phyloP scores from a whole-genome alignment of 2,329 filamentous ascomycete species.

The Curvularia spicifera region DNA sequence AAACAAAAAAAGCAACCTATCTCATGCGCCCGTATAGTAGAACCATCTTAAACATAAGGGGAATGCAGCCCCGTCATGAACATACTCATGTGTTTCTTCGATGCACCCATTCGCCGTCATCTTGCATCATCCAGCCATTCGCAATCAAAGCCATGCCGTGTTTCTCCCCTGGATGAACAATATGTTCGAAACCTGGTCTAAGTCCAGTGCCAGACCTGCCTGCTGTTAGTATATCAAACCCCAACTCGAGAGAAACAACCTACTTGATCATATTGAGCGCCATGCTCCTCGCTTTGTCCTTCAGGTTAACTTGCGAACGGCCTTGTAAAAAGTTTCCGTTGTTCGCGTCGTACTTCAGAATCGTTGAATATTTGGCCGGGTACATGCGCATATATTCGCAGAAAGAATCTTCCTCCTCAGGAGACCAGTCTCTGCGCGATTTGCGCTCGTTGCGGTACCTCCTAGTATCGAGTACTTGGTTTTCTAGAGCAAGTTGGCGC shows the following conservation, averaged over 20 bases:
- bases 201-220: conserved; percentile 40
- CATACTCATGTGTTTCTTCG: not conserved
- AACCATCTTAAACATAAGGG: not conserved
- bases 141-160: conserved; percentile 27
- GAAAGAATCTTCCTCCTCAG: conserved; percentile 51
- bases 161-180: conserved; percentile 26
- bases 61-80: not conserved
- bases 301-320: conserved; percentile 60
- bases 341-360: conserved; percentile 44
- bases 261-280: conserved; percentile 51
- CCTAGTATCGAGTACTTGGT: conserved; percentile 8
- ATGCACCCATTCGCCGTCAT: conserved; percentile 9
- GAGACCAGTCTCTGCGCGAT: conserved; percentile 31
- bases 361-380: conserved; percentile 56
- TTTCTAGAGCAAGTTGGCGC: conserved; percentile 28
- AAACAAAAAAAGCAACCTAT: not conserved
- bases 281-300: conserved; percentile 54
- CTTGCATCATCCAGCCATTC: conserved; percentile 8
- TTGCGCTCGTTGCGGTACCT: conserved; percentile 23
- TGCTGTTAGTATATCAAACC: conserved; percentile 11
- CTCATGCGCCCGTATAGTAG: not conserved
- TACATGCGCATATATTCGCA: conserved; percentile 56
- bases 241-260: conserved; percentile 14
- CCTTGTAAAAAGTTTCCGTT: conserved; percentile 33
- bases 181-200: conserved; percentile 36